Conservation (phyloP, 2,329 filamentous ascomycete genomes). For the Allantophomopsis cytisporea region DNA sequence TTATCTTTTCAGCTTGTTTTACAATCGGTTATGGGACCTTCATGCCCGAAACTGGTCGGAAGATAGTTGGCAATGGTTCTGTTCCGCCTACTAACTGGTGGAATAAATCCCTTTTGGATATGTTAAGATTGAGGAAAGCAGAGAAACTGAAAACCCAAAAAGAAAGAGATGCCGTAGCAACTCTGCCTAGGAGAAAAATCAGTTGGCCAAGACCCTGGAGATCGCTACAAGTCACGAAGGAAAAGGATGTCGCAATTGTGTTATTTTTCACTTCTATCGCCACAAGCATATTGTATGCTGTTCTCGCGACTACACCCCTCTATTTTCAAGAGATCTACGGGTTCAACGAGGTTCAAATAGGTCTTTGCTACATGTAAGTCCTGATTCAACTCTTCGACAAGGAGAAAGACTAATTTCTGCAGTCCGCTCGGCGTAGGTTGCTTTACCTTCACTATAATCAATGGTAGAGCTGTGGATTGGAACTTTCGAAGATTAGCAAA, state of each 20-base stretch:
- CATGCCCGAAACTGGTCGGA: slow-evolving; percentile 12
- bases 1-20: slow-evolving; percentile 23
- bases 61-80: slow-evolving; percentile 12
- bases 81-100: not conserved
- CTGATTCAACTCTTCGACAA: slow-evolving; percentile 36
- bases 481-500: no score
- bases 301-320: slow-evolving; percentile 35
- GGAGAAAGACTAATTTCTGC: no score
- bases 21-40: slow-evolving; percentile 15
- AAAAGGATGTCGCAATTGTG: not conserved
- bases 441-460: slow-evolving; percentile 35
- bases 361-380: slow-evolving; percentile 11
- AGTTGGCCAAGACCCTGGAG: no score
- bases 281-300: slow-evolving; percentile 41
- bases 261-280: slow-evolving; percentile 30
- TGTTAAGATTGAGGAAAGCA: not conserved
- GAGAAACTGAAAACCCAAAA: not conserved
- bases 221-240: no score
- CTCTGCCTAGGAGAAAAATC: not conserved
- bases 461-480: slow-evolving; percentile 34
- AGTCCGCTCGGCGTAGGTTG: slow-evolving; percentile 28
- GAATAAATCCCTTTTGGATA: not conserved
- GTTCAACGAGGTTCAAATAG: slow-evolving; percentile 28
- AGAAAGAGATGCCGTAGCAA: not conserved
- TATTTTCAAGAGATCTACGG: slow-evolving; percentile 30